phyloP scores from a whole-genome alignment of 331 rosid genomes.

The Stylosanthes scabra region DNA sequence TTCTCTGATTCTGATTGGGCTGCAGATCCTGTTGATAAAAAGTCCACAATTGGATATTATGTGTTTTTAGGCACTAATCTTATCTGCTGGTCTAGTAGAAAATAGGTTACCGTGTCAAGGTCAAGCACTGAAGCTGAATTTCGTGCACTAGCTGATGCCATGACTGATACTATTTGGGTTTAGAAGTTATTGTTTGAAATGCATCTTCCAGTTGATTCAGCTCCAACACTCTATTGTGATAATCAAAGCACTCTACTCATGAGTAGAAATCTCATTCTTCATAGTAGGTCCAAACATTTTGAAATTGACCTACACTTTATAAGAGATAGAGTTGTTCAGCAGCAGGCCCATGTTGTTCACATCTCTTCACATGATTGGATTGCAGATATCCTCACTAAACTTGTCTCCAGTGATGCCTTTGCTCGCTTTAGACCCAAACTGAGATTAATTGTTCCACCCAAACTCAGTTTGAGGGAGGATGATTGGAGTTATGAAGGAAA shows the following conservation, averaged over 20 bases:
- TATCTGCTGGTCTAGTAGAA: neutral
- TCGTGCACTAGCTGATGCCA: neutral
- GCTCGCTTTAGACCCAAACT: too few relatives aligned
- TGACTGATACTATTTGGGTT: neutral
- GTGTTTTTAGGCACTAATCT: neutral
- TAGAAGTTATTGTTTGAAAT: neutral
- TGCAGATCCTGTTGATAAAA: neutral
- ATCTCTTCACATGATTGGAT: too few relatives aligned
- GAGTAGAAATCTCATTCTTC: neutral
- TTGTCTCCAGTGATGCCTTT: too few relatives aligned
- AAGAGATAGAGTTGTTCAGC: neutral
- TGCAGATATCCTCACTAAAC: too few relatives aligned
- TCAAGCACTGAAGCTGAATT: neutral
- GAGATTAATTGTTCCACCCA: too few relatives aligned
- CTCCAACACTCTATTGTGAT: neutral
- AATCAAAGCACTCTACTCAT: neutral
- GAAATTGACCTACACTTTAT: neutral
- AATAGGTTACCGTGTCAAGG: neutral
- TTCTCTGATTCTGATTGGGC: neutral
- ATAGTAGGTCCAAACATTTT: neutral
- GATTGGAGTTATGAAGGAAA: too few relatives aligned
- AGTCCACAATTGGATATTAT: neutral
- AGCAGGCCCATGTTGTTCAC: neutral
- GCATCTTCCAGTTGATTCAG: neutral
- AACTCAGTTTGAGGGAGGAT: too few relatives aligned